phyloP scores from a whole-genome alignment of 257 asterid species.

The Vinca minor region DNA sequence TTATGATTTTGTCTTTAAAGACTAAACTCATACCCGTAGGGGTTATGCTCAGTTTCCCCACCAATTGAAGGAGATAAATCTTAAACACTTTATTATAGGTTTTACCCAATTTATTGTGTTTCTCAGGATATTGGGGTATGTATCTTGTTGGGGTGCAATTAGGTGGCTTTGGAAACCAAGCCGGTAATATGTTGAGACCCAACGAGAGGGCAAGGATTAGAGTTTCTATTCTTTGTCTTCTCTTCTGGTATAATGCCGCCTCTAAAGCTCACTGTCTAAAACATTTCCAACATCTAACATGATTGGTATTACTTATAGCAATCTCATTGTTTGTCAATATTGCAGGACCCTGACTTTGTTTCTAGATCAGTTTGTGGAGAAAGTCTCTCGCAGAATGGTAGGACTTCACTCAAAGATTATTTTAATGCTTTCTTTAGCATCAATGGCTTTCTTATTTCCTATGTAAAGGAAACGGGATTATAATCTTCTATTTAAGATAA shows the following conservation, averaged over 20 bases:
- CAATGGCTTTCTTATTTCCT: too few relatives aligned
- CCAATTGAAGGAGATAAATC: neutral
- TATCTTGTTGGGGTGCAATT: constrained; percentile 76
- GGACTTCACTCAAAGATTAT: constrained; percentile 3
- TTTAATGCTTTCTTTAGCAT: too few relatives aligned
- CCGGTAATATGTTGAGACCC: constrained; percentile 25
- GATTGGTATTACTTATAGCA: constrained; percentile 8
- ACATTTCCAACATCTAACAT: constrained; percentile 11
- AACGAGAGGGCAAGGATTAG: constrained; percentile 51
- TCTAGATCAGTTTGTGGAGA: constrained; percentile 61
- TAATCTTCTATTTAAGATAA: too few relatives aligned
- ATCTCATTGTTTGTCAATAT: constrained; percentile 18
- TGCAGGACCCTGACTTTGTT: constrained; percentile 63
- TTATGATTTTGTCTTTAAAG: neutral
- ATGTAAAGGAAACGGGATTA: too few relatives aligned
- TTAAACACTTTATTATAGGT: neutral
- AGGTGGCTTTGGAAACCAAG: constrained; percentile 53
- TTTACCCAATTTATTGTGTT: constrained; percentile 13
- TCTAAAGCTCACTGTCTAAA: constrained; percentile 2
- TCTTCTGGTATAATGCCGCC: constrained; percentile 50
- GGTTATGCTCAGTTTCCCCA: neutral
- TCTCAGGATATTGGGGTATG: constrained; percentile 89
- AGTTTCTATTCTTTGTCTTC: constrained; percentile 65
- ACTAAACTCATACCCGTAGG: neutral
- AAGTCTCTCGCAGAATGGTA: constrained; percentile 85